These are phyloP conservation scores for Thielaviopsis euricoi DNA, from an alignment of 2,329 filamentous ascomycete genomes.

Conservation along the genomic window DNA sequence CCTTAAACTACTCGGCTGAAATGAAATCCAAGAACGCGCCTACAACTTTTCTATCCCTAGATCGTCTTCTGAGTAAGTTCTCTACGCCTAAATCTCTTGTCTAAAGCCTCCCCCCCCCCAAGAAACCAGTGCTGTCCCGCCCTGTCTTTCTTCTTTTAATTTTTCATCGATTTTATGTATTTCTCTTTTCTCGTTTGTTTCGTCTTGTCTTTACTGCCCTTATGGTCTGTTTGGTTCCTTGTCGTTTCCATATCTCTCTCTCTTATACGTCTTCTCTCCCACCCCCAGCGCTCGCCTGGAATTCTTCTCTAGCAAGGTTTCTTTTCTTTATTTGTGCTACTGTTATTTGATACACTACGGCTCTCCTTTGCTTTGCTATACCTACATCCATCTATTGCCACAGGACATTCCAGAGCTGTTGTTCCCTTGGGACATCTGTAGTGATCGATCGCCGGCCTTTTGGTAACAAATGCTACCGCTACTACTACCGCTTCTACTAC, in stretches of 20 bases:
- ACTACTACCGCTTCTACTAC: too few relatives aligned
- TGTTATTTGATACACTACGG: not conserved
- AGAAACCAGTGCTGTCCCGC: too few relatives aligned
- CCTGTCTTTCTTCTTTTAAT: not conserved
- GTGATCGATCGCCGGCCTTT: not conserved
- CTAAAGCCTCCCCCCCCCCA: too few relatives aligned
- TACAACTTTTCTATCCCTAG: too few relatives aligned
- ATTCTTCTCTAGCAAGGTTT: not conserved
- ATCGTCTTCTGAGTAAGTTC: too few relatives aligned
- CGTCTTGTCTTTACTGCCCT: conserved; percentile 6
- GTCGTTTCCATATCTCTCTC: not conserved
- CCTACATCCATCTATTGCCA: not conserved
- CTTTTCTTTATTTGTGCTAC: not conserved
- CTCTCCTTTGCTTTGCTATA: too few relatives aligned
- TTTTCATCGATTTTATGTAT: too few relatives aligned
- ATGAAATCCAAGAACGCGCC: too few relatives aligned
- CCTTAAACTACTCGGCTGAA: too few relatives aligned
- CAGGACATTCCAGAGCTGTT: not conserved
- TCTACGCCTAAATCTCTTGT: too few relatives aligned
- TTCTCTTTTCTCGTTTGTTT: conserved; percentile 7
- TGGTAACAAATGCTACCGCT: too few relatives aligned
- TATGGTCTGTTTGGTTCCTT: not conserved
- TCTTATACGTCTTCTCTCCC: not conserved
- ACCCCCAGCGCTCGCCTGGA: not conserved
- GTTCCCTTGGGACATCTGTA: not conserved